A percentile compares a stretch with the other conserved stretches of the same genome.
Conservation (phyloP, 345 rosid species). For the Aethionema arabicum region DNA sequence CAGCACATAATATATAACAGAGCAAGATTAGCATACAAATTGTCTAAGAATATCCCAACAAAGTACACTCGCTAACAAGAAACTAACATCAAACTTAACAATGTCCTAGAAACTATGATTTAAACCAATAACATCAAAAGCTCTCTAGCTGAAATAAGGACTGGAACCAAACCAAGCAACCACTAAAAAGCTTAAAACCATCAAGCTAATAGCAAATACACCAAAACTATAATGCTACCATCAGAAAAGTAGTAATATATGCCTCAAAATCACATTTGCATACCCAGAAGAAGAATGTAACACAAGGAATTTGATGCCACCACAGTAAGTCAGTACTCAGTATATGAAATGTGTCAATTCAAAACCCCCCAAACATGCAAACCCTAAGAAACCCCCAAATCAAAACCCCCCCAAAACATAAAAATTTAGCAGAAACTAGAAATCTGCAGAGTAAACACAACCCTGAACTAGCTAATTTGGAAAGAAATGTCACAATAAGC, state of each 20-base stretch:
- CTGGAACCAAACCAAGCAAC: background rate
- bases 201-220: conserved; percentile 13
- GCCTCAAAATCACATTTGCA: conserved; percentile 1
- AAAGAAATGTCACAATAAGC: conserved; percentile 22
- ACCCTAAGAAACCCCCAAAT: conserved; percentile 17
- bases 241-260: background rate
- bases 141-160: background rate
- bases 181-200: conserved; percentile 6
- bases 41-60: background rate
- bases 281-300: conserved; percentile 24
- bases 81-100: conserved; percentile 10
- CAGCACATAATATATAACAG: conserved; percentile 10
- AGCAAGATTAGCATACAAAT: conserved; percentile 2
- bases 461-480: conserved; percentile 9
- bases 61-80: conserved; percentile 6
- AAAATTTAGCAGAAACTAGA: conserved; percentile 28
- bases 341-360: conserved; percentile 29
- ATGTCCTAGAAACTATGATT: conserved; percentile 2
- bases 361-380: conserved; percentile 30
- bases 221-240: conserved; percentile 8
- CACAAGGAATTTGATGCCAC: conserved; percentile 19
- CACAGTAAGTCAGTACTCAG: conserved; percentile 25
- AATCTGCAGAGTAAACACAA: conserved; percentile 22
- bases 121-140: background rate
- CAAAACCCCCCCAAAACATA: conserved; percentile 12